Evolutionary conservation across 768 basidiomycete species (phyloP).

Genomic region (Lactarius quietus): DNA sequence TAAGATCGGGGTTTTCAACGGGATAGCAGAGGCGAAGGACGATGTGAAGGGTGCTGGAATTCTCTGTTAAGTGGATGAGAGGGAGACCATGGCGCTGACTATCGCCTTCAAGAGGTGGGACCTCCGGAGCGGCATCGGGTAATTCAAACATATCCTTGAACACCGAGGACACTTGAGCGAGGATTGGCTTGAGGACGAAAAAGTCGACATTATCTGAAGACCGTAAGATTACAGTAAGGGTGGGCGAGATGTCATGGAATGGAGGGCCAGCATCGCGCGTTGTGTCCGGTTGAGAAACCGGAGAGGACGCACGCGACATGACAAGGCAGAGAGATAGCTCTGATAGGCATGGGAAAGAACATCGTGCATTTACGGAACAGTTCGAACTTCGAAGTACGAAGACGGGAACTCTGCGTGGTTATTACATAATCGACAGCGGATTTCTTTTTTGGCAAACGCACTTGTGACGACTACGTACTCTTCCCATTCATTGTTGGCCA

Average conservation of each 20-base stretch:
- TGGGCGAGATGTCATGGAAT: constrained; percentile 15
- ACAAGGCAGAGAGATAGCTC: neutral
- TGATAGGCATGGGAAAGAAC: neutral
- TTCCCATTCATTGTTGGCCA: neutral
- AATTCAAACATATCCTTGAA: constrained; percentile 25
- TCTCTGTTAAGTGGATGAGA: constrained; percentile 15
- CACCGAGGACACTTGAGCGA: constrained; percentile 15
- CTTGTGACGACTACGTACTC: neutral
- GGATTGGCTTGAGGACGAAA: constrained; percentile 20
- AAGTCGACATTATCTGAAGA: constrained; percentile 26
- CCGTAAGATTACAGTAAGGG: constrained; percentile 17
- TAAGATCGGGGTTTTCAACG: constrained; percentile 17
- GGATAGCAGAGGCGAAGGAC: constrained; percentile 23
- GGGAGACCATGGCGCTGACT: constrained; percentile 8
- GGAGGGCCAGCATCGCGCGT: constrained; percentile 21
- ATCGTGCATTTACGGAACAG: neutral
- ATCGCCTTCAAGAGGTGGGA: neutral
- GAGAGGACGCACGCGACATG: constrained; percentile 11
- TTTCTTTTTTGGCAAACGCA: neutral
- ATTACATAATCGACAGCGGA: neutral
- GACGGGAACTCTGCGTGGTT: neutral
- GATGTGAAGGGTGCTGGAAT: constrained; percentile 13
- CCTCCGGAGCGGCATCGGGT: constrained; percentile 1
- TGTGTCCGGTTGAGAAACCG: neutral
- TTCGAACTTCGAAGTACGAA: neutral